Percentiles rank a stretch among this genome's conserved stretches.
Evolutionary conservation across 2,329 filamentous ascomycete genomes (phyloP).

Genomic region (Fusarium temperatum): DNA sequence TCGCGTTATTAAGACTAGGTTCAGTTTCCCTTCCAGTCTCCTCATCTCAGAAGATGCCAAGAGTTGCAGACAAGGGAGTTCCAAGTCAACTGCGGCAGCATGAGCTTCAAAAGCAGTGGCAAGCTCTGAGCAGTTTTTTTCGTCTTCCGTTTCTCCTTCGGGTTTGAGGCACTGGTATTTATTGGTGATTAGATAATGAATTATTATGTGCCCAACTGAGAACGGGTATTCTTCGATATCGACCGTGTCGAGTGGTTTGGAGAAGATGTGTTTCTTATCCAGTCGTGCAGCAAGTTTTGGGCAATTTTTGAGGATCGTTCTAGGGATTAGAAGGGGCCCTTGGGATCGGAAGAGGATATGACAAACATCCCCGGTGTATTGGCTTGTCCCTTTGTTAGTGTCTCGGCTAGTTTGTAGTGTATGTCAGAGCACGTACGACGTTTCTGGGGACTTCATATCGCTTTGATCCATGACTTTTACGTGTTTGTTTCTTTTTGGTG

Average conservation of each 20-base stretch:
- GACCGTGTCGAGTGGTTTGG: background rate
- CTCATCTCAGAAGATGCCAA: background rate
- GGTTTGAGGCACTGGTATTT: background rate
- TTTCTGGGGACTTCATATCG: background rate
- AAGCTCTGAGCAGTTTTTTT: background rate
- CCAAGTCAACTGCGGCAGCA: background rate
- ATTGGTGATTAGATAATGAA: background rate
- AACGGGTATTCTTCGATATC: background rate
- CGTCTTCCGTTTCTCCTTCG: background rate
- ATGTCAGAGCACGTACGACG: background rate
- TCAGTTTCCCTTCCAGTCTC: background rate
- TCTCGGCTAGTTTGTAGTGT: fast-evolving
- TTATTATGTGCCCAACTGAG: background rate
- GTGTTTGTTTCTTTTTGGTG: background rate
- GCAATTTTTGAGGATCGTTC: background rate
- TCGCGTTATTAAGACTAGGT: background rate
- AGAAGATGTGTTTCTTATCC: background rate
- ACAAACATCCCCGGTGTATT: background rate
- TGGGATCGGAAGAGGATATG: background rate
- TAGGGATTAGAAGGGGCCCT: background rate
- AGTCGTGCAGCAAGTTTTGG: background rate
- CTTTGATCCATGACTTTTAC: background rate
- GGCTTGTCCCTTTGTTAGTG: background rate
- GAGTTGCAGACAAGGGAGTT: background rate
- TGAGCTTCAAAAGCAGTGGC: background rate